phyloP scores from a whole-genome alignment of 73 alveolate species.

The Uronychia setigera region DNA sequence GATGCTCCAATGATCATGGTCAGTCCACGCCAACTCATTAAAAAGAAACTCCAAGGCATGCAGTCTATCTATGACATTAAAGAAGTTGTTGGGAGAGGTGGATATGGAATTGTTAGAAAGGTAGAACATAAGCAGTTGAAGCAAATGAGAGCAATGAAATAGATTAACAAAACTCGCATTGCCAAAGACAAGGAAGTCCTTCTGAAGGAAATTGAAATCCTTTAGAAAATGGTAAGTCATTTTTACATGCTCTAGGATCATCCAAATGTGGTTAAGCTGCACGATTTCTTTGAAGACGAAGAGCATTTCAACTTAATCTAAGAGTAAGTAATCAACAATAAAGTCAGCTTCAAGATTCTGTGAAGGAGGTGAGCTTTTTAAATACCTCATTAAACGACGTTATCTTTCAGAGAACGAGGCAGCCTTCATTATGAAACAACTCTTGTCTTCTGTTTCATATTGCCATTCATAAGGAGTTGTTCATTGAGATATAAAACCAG shows the following conservation, averaged over 20 bases:
- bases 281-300: constrained; percentile 85
- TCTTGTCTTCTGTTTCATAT: constrained; percentile 59
- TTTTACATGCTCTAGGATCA: constrained; percentile 48
- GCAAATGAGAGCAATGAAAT: constrained; percentile 46
- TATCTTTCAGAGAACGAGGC: constrained; percentile 57
- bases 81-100: constrained; percentile 47
- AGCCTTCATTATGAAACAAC: constrained; percentile 46
- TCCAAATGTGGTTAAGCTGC: constrained; percentile 85
- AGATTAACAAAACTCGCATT: constrained; percentile 31
- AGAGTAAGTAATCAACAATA: constrained; percentile 35
- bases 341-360: constrained; percentile 27
- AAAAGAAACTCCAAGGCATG: constrained; percentile 28
- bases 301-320: constrained; percentile 75
- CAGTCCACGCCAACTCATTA: constrained; percentile 42
- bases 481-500: constrained; percentile 79
- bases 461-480: constrained; percentile 63
- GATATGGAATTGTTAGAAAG: constrained; percentile 51
- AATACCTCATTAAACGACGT: constrained; percentile 27
- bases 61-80: constrained; percentile 32
- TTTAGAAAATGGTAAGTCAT: constrained; percentile 51
- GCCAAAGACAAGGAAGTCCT: constrained; percentile 46
- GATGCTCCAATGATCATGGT: not conserved
- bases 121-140: constrained; percentile 45
- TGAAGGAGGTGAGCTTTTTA: constrained; percentile 78
- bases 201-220: constrained; percentile 78